These are phyloP conservation scores for Colletotrichum cuscutae DNA, from an alignment of 2,329 filamentous ascomycete species.

Conservation along the genomic window DNA sequence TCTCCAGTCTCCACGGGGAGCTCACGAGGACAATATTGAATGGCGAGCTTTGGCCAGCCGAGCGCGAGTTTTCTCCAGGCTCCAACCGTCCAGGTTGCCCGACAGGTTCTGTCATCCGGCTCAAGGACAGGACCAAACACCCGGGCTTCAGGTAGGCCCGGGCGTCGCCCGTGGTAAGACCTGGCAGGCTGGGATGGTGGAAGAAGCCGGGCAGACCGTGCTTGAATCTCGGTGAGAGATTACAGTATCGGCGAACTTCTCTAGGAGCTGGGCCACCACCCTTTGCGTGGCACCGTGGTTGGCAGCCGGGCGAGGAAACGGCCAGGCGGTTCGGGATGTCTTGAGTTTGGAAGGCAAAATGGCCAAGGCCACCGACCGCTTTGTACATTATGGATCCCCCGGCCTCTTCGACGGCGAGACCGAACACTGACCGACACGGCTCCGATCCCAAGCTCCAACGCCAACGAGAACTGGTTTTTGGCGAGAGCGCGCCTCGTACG, in stretches of 20 bases:
- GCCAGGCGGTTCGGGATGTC: constrained; percentile 6
- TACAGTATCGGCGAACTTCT: constrained; percentile 25
- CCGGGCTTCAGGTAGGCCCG: constrained; percentile 24
- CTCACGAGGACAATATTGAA: constrained; percentile 29
- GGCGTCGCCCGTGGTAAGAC: constrained; percentile 26
- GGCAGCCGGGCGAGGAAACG: constrained; percentile 15
- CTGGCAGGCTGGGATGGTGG: constrained; percentile 24
- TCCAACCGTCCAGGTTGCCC: constrained; percentile 19
- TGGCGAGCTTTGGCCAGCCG: constrained; percentile 12
- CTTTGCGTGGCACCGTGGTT: constrained; percentile 1
- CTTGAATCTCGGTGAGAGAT: constrained; percentile 24
- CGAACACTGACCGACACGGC: constrained; percentile 30
- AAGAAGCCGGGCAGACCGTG: constrained; percentile 28
- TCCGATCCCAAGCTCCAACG: constrained; percentile 21
- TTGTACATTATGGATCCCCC: constrained; percentile 9
- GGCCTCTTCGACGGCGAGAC: constrained; percentile 26
- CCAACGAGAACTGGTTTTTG: constrained; percentile 15
- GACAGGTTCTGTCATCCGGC: constrained; percentile 1
- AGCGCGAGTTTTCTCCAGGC: constrained; percentile 15
- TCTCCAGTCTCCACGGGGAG: constrained; percentile 30
- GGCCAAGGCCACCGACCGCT: constrained; percentile 17
- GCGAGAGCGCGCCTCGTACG: not conserved
- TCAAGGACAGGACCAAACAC: not conserved
- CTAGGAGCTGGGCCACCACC: constrained; percentile 9
- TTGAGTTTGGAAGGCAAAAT: constrained; percentile 17